These are phyloP conservation scores for Eucalyptus cloeziana DNA, from an alignment of 345 rosid species.

Conservation along the genomic window DNA sequence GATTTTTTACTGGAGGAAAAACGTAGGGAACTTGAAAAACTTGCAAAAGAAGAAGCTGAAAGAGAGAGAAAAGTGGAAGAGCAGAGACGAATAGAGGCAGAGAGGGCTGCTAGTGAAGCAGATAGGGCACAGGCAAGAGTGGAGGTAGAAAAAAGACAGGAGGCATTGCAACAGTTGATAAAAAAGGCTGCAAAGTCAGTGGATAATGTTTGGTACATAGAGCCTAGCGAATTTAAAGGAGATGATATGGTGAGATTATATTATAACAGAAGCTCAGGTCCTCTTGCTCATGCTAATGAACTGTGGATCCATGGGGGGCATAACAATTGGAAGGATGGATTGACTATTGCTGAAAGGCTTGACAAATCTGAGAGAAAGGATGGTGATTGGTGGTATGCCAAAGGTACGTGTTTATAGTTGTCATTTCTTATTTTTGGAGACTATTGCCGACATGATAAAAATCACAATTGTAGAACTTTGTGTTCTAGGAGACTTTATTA, in stretches of 20 bases:
- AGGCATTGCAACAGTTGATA: conserved; percentile 23
- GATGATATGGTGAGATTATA: conserved; percentile 40
- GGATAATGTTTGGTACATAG: conserved; percentile 61
- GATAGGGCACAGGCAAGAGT: conserved; percentile 59
- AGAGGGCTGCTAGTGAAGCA: conserved; percentile 66
- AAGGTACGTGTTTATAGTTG: conserved; percentile 29
- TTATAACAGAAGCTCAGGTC: conserved; percentile 68
- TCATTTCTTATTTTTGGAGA: neutral
- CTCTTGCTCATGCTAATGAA: conserved; percentile 54
- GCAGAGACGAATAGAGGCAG: conserved; percentile 55
- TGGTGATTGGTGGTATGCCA: conserved; percentile 80
- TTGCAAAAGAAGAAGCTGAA: conserved; percentile 76
- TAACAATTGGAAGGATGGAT: conserved; percentile 70
- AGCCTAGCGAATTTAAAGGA: conserved; percentile 53
- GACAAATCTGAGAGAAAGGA: conserved; percentile 30
- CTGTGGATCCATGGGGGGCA: conserved; percentile 91
- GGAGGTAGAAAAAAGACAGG: conserved; percentile 45
- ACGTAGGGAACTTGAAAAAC: conserved; percentile 53
- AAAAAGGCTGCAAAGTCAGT: conserved; percentile 34
- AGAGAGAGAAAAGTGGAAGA: conserved; percentile 70
- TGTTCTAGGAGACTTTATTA: neutral
- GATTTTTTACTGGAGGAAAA: conserved; percentile 85
- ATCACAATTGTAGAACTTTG: neutral
- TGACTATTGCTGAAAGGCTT: conserved; percentile 53
- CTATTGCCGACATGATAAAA: neutral